Conservation (phyloP, 495 filamentous ascomycete species). For the Xylaria sp. region DNA sequence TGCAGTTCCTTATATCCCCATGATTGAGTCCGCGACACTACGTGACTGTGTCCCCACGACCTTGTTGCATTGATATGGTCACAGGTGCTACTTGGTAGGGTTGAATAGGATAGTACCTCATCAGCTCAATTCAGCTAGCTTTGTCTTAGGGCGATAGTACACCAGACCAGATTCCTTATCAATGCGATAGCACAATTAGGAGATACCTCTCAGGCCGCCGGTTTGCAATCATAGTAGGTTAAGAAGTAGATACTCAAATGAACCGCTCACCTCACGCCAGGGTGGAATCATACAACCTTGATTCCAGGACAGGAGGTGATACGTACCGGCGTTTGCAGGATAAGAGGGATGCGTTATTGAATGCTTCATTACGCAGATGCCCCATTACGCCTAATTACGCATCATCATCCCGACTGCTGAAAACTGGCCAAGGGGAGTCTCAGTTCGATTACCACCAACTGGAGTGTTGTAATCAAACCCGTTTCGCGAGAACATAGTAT, state of each 20-base stretch:
- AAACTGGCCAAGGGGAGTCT: background rate
- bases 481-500: background rate
- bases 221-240: background rate
- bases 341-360: background rate
- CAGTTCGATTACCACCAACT: background rate
- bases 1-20: too few relatives aligned
- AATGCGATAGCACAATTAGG: background rate
- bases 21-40: too few relatives aligned
- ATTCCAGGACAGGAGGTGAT: background rate
- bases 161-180: background rate
- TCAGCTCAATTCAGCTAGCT: background rate
- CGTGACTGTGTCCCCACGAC: background rate
- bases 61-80: background rate
- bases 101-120: background rate
- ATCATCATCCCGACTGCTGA: background rate
- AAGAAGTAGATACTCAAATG: background rate
- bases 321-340: background rate
- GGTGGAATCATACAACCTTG: background rate
- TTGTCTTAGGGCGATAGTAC: background rate
- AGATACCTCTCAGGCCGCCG: background rate
- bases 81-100: background rate
- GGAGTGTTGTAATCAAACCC: background rate
- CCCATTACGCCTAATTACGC: background rate
- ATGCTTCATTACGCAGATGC: background rate
- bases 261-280: background rate